Conservation (phyloP, 2,329 filamentous ascomycete species). For the Furcasterigmium sp. region DNA sequence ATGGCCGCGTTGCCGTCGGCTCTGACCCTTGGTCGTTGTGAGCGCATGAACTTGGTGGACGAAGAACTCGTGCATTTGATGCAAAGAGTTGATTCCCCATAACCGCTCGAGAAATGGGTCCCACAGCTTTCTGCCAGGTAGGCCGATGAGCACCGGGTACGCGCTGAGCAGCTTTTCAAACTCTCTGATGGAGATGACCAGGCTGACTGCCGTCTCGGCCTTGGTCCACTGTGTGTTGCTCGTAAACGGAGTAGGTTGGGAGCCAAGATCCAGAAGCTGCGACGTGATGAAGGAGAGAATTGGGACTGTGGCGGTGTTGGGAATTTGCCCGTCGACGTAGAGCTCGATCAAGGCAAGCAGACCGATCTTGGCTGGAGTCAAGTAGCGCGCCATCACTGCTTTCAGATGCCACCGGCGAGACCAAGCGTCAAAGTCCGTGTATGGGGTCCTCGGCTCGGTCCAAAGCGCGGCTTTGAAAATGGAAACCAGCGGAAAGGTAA, state of each 20-base stretch:
- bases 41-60: slow-evolving; percentile 52
- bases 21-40: slow-evolving; percentile 56
- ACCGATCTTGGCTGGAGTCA: slow-evolving; percentile 85
- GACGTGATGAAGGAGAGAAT: slow-evolving; percentile 75
- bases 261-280: slow-evolving; percentile 53
- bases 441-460: no score
- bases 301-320: slow-evolving; percentile 64
- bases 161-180: slow-evolving; percentile 54
- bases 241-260: slow-evolving; percentile 17
- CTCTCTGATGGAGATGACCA: slow-evolving; percentile 50
- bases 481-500: no score
- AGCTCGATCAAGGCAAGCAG: slow-evolving; percentile 76
- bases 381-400: slow-evolving; percentile 68
- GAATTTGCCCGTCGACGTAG: slow-evolving; percentile 68
- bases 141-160: slow-evolving; percentile 45
- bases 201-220: slow-evolving; percentile 43
- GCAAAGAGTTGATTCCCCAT: slow-evolving; percentile 78
- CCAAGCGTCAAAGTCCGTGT: no score
- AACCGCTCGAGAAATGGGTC: slow-evolving; percentile 76
- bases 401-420: no score
- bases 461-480: no score
- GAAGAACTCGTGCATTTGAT: slow-evolving; percentile 77
- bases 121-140: slow-evolving; percentile 80
- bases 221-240: slow-evolving; percentile 37
- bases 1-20: slow-evolving; percentile 37